Percentiles rank a stretch among this genome's conserved stretches.
Evolutionary conservation across 306 rosid genomes (phyloP).

Genomic region (Abrus precatorius): DNA sequence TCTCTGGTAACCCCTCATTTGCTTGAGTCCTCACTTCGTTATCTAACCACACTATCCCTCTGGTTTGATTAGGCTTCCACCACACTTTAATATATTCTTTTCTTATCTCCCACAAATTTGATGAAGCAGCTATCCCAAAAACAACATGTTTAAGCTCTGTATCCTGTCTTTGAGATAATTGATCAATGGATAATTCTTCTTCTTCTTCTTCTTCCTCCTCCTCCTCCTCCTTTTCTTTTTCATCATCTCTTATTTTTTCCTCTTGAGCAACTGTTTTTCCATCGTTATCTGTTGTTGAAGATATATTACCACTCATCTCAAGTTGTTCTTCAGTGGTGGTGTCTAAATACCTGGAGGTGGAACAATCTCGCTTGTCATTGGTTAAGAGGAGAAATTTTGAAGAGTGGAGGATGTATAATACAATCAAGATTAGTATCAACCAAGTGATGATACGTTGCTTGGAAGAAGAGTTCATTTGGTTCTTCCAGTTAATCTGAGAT

Average conservation of each 20-base stretch:
- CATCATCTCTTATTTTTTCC: background rate
- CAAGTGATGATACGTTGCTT: conserved; percentile 56
- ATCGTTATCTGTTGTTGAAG: background rate
- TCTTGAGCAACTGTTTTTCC: background rate
- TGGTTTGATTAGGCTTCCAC: conserved; percentile 78
- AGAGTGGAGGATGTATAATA: conserved; percentile 61
- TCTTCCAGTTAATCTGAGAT: conserved; percentile 16
- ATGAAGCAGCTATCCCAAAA: conserved; percentile 82
- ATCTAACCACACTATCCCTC: conserved; percentile 87
- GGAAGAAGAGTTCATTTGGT: conserved; percentile 38
- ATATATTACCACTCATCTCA: conserved; percentile 33
- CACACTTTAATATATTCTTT: conserved; percentile 82
- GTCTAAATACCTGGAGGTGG: conserved; percentile 38
- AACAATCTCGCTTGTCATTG: conserved; percentile 47
- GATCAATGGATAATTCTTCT: conserved; percentile 20
- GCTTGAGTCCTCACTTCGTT: background rate
- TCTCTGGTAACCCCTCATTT: conserved; percentile 65
- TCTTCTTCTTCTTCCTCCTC: conserved; percentile 2
- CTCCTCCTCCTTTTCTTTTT: background rate
- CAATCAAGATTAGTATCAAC: conserved; percentile 54
- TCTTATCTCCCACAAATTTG: conserved; percentile 68
- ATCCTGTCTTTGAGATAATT: conserved; percentile 39
- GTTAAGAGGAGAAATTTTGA: conserved; percentile 65
- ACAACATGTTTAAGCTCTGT: conserved; percentile 71
- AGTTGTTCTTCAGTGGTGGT: conserved; percentile 37